A percentile compares a stretch with the other conserved stretches of the same genome.
phyloP scores from a whole-genome alignment of 2,329 filamentous ascomycete genomes.

The Neoascochyta sp. region DNA sequence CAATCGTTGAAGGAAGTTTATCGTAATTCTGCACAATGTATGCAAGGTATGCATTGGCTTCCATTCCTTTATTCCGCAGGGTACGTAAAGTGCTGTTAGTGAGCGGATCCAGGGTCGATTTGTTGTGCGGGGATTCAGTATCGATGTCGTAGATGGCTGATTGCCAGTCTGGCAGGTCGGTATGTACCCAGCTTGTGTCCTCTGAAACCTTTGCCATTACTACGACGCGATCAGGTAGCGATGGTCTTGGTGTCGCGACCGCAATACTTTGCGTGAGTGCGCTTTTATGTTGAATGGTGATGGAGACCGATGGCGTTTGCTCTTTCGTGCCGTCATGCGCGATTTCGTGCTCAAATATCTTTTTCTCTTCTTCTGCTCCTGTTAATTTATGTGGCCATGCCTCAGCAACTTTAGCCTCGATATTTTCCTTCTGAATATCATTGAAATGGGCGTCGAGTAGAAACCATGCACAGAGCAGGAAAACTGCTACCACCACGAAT shows the following conservation, averaged over 20 bases:
- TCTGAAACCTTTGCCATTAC: conserved; percentile 17
- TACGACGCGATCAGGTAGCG: conserved; percentile 14
- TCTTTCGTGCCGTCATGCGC: conserved; percentile 5
- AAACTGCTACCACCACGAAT: conserved; percentile 10
- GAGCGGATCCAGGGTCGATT: conserved; percentile 14
- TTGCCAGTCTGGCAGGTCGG: conserved; percentile 38
- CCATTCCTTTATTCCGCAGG: conserved; percentile 20
- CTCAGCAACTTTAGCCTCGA: conserved; percentile 3
- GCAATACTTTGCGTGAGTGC: conserved; percentile 6
- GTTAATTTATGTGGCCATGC: conserved; percentile 11
- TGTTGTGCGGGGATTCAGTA: conserved; percentile 10
- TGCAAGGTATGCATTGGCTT: conserved; percentile 23
- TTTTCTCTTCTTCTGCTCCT: conserved; percentile 9
- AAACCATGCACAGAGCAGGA: conserved; percentile 12
- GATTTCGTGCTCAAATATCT: conserved; percentile 7
- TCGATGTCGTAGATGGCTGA: conserved; percentile 39
- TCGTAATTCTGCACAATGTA: conserved; percentile 26
- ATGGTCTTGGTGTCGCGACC: conserved; percentile 6
- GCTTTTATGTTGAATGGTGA: conserved; percentile 4
- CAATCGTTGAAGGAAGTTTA: conserved; percentile 17
- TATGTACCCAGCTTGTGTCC: conserved; percentile 19
- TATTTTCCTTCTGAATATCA: conserved; percentile 2
- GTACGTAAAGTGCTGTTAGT: conserved; percentile 14
- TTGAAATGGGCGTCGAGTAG: conserved; percentile 13
- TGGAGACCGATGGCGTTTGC: conserved; percentile 3